phyloP scores from a whole-genome alignment of 2,329 filamentous ascomycete genomes.

The Raffaelea ambrosiae region DNA sequence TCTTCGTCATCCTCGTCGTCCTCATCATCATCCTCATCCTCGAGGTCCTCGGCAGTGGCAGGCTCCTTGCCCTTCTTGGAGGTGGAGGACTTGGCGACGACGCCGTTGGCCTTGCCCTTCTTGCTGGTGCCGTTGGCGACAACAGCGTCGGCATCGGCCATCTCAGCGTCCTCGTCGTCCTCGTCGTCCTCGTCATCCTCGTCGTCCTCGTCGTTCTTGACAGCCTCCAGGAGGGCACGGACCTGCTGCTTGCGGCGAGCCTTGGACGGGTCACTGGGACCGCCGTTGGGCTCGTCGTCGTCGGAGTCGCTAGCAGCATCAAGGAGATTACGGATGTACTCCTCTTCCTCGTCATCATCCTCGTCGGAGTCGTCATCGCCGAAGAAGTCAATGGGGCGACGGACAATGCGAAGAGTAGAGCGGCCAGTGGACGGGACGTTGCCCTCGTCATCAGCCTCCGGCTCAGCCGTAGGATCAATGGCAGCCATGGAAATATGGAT shows the following conservation, averaged over 20 bases:
- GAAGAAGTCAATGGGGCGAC: slow-evolving; percentile 44
- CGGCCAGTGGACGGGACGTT: slow-evolving; percentile 57
- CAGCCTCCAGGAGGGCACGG: slow-evolving; percentile 66
- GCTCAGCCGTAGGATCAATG: slow-evolving; percentile 77
- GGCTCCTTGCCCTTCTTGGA: slow-evolving; percentile 15
- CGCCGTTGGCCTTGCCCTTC: slow-evolving; percentile 9
- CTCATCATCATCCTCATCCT: slow-evolving; percentile 35
- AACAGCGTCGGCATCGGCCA: slow-evolving; percentile 34
- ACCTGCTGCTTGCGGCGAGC: slow-evolving; percentile 69
- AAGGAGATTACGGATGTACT: slow-evolving; percentile 51
- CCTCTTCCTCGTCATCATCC: slow-evolving; percentile 59
- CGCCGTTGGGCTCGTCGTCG: slow-evolving; percentile 73
- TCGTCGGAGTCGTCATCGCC: slow-evolving; percentile 49
- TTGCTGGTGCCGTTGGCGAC: slow-evolving; percentile 15
- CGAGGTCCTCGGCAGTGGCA: slow-evolving; percentile 11
- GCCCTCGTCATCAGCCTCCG: slow-evolving; percentile 55
- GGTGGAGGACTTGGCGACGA: slow-evolving; percentile 4
- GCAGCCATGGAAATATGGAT: slow-evolving; percentile 99
- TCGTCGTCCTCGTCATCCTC: slow-evolving; percentile 53
- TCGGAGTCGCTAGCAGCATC: slow-evolving; percentile 30
- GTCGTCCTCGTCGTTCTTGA: slow-evolving; percentile 42
- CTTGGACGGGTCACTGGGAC: slow-evolving; percentile 85
- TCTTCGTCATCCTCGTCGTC: slow-evolving; percentile 45
- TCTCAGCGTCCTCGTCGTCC: slow-evolving; percentile 33
- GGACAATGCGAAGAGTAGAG: slow-evolving; percentile 86